Percentiles rank a stretch among this genome's conserved stretches.
Conservation (phyloP, 768 basidiomycete genomes). For the Rhodotorula babjevae region DNA sequence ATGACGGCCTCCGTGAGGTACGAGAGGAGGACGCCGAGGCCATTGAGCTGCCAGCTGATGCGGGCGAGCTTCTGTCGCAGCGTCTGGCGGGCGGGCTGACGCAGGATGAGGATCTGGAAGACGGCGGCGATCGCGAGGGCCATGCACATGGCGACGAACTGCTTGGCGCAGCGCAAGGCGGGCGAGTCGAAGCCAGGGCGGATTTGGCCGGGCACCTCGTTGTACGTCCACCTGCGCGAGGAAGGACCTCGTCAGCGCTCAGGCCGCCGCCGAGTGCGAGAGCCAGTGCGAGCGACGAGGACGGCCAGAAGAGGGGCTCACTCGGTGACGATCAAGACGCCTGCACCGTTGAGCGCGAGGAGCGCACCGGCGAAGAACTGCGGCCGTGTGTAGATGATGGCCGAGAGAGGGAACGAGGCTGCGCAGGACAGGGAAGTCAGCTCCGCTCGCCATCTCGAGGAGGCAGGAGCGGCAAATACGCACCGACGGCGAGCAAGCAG, state of each 20-base stretch:
- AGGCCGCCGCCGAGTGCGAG: not conserved
- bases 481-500: constrained; percentile 42
- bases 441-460: fast-evolving
- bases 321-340: constrained; percentile 4
- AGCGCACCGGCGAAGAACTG: constrained; percentile 37
- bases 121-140: constrained; percentile 30
- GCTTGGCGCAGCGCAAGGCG: constrained; percentile 24
- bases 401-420: not conserved
- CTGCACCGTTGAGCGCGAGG: constrained; percentile 29
- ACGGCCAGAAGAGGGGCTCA: not conserved
- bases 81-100: constrained; percentile 31
- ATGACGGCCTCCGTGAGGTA: constrained; percentile 1
- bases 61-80: constrained; percentile 29
- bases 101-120: constrained; percentile 37
- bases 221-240: constrained; percentile 41
- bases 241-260: constrained; percentile 7
- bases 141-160: constrained; percentile 32
- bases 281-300: too few relatives aligned
- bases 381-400: constrained; percentile 36
- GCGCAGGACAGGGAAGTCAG: not conserved
- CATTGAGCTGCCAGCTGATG: constrained; percentile 11
- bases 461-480: too few relatives aligned
- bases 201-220: constrained; percentile 23
- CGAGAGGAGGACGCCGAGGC: constrained; percentile 14
- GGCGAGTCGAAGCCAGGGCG: constrained; percentile 21